Evolutionary conservation across 805 yeast species (phyloP), one percentile per base, ranked within the genome.

Genomic region (Metschnikowia santaceciliae): DNA sequence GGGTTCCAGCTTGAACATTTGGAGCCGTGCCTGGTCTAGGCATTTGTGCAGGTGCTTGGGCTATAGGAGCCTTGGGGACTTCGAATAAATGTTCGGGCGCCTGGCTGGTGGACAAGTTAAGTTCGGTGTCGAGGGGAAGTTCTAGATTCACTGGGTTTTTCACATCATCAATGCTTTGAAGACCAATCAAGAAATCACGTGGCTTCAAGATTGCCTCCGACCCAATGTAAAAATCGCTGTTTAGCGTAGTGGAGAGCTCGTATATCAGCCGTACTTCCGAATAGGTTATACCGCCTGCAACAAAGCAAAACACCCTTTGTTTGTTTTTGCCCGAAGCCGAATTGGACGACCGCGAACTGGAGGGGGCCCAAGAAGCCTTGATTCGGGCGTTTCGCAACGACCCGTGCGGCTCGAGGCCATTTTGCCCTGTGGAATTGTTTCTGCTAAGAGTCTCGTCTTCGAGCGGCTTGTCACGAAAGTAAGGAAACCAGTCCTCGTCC

Each of bases 251-350:
- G 7, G 89, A 79, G 43, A 90, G 74, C 55, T 88, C 92, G 59
- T 88, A 84, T 3, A 84, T 83, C 11, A 88, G 78, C 54, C 92
- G 79, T 30, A 86, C 71, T 66, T 94, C 99, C 2, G 91, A 79
- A 57, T 85, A 81, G 0, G 98, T 89, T 19, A 88, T 68, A 7
- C 98, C 99, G 20, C 99, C 99, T 1, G 96, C 86, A 26, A 90
- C 79, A 62, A 83, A 94, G 50, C 90, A 80, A 56, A 91, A 80
- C 6, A 91, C 74, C 46, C 94, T 74, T 62, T 89, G 96, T 56
- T 82, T 68, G 50, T 48, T 46, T 40, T 43, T 42, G 23, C 46
- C 32, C 11, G 50, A 30, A 15, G 54, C 47, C n/a, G 46, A 17
- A 10, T 19, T 40, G 8, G 53, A 32, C 20, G 68, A 60, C n/a